Conservation (phyloP, 805 yeast genomes). For the Citeromyces matritensis region DNA sequence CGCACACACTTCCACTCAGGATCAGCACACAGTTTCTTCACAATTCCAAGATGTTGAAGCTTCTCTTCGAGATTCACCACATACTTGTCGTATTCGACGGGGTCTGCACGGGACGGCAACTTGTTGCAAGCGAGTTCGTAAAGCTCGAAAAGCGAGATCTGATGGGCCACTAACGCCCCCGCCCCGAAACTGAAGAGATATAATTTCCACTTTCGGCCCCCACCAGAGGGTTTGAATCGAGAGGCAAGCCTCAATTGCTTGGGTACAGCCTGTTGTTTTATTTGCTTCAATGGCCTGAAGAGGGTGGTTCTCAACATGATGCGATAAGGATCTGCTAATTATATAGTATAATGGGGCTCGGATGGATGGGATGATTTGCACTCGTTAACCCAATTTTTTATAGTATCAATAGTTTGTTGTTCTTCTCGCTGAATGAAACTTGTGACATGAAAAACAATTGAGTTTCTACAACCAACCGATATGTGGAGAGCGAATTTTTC, state of each 20-base stretch:
- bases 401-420: too few relatives aligned
- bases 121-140: not conserved
- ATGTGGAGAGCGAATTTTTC: too few relatives aligned
- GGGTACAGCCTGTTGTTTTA: too few relatives aligned
- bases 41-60: conserved; percentile 32
- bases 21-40: conserved; percentile 25
- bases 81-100: conserved; percentile 9
- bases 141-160: not conserved
- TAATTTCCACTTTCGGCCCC: conserved; percentile 1
- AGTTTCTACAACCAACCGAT: conserved; percentile 74
- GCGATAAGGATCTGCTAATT: too few relatives aligned
- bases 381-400: too few relatives aligned
- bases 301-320: too few relatives aligned
- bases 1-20: conserved; percentile 20
- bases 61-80: conserved; percentile 24
- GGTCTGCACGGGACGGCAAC: conserved; percentile 2
- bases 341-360: too few relatives aligned
- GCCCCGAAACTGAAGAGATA: not conserved
- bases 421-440: too few relatives aligned
- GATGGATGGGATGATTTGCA: too few relatives aligned
- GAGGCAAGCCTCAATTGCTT: too few relatives aligned
- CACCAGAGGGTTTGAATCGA: not conserved
- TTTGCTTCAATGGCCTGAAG: too few relatives aligned
- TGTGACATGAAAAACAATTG: too few relatives aligned
- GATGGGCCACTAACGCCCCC: not conserved